Percentiles rank a stretch among this genome's conserved stretches.
phyloP scores from a whole-genome alignment of 306 rosid species.

The Quercus engelmannii region DNA sequence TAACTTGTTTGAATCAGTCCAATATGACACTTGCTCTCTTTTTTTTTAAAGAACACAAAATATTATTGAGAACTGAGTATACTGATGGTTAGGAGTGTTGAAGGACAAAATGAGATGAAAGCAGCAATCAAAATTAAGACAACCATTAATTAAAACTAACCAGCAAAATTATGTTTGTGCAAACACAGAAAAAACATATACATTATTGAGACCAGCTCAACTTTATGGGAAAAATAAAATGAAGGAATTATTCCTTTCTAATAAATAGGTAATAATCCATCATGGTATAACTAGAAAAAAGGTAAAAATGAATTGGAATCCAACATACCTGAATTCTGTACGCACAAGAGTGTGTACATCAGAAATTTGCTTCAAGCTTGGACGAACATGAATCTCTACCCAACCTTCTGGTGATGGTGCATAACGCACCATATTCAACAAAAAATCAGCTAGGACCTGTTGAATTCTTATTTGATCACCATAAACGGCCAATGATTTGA shows the following conservation, averaged over 20 bases:
- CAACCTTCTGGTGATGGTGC: slow-evolving; percentile 95
- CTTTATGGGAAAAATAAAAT: neutral
- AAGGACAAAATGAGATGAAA: neutral
- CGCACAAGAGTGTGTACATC: slow-evolving; percentile 58
- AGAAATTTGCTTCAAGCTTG: slow-evolving; percentile 64
- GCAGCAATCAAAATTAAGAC: neutral
- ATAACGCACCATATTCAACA: slow-evolving; percentile 81
- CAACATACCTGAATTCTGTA: slow-evolving; percentile 81
- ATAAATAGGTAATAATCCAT: neutral
- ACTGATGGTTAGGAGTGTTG: neutral
- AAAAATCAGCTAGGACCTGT: slow-evolving; percentile 90
- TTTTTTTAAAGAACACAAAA: neutral
- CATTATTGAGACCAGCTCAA: neutral
- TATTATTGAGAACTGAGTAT: neutral
- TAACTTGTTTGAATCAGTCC: neutral
- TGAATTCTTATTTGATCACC: slow-evolving; percentile 95
- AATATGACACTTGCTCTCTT: too few species aligned
- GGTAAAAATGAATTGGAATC: slow-evolving; percentile 13
- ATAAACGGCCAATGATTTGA: slow-evolving; percentile 80
- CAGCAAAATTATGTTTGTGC: neutral
- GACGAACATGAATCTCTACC: slow-evolving; percentile 88
- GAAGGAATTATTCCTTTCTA: neutral
- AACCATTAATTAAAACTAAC: neutral
- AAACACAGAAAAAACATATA: neutral
- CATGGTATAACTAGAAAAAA: neutral